A percentile compares a stretch with the other conserved stretches of the same genome.
Conservation (phyloP, 1,284 basidiomycete species). For the Heterobasidion irregulare region DNA sequence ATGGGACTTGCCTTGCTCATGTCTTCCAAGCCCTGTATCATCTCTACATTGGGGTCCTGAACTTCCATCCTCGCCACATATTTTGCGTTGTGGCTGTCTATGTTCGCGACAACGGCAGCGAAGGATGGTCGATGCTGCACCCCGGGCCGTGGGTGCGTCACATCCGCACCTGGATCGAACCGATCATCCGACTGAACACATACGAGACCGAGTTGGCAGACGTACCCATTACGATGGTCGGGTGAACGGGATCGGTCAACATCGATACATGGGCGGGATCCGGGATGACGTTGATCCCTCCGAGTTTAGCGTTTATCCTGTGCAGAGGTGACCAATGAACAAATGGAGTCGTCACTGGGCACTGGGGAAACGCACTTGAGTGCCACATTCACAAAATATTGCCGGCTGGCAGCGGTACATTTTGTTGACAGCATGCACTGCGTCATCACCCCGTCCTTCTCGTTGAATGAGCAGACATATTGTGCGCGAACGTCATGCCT, state of each 20-base stretch:
- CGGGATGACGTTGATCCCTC: too few relatives aligned
- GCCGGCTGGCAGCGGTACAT: too few relatives aligned
- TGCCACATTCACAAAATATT: too few relatives aligned
- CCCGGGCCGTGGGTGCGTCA: slow-evolving; percentile 71
- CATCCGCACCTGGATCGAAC: slow-evolving; percentile 48
- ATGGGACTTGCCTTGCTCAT: slow-evolving; percentile 42
- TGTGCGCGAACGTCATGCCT: too few relatives aligned
- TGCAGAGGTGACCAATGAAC: too few relatives aligned
- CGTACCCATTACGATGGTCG: not conserved
- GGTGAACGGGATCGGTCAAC: not conserved
- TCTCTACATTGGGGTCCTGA: slow-evolving; percentile 59
- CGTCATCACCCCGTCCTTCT: too few relatives aligned
- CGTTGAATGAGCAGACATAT: too few relatives aligned
- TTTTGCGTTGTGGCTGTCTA: slow-evolving; percentile 55
- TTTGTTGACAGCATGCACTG: too few relatives aligned
- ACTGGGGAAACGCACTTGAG: too few relatives aligned
- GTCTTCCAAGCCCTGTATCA: slow-evolving; percentile 58
- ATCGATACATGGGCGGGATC: not conserved
- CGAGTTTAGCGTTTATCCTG: too few relatives aligned
- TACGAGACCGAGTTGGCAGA: not conserved
- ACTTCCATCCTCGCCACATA: slow-evolving; percentile 47
- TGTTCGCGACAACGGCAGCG: slow-evolving; percentile 63
- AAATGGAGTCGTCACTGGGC: too few relatives aligned
- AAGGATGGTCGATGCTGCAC: slow-evolving; percentile 65
- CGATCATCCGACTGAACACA: not conserved